Evolutionary conservation across 768 basidiomycete genomes (phyloP), one percentile per base, ranked within the genome.

Genomic region (Macrolepiota fuliginosa): DNA sequence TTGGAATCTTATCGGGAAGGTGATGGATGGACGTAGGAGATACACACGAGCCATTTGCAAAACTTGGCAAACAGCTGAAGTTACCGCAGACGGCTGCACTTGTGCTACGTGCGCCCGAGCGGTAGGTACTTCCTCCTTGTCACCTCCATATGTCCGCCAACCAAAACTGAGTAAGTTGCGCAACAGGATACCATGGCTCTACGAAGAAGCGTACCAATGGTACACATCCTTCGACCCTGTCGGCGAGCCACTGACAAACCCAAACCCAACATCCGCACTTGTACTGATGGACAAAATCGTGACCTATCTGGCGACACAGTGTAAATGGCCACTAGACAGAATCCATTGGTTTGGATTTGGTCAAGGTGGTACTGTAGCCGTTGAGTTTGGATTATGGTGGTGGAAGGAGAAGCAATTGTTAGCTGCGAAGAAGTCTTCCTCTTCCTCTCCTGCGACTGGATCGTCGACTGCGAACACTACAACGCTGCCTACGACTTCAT

Each of bases 71-170:
- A 22, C 82, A 83, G 10, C 73, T 97, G 51, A 90, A 85, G 65
- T 83, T 97, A n/a, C 95, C 94, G 0, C 94, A 96, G 71, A 96
- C 95, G 0, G 92, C 94, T 2, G 79, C 85, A 1, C 83, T 96
- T n/a, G 83, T 91, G 1, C 70, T 96, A 10, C 85, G 90, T 52
- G 94, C 89, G 2, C 89, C 93, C 17, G 83, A 89, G 67, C 85
- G 83, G 89, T 92, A 73, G 65, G 83, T 76, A 54, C 58, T 47
- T 35, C 25, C 32, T 42, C 46, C 22, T n/a, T 22, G 9, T 4
- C 29, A n/a, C 24, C 24, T 13, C 46, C 25, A 12, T 19, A 45
- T 22, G 15, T 13, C 53, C 39, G 9, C 42, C 42, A n/a, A 2
- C 10, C 9, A 25, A 50, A 17, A 35, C 6, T 19, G 19, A 22